These are phyloP conservation scores for Aeminium ludgeri DNA, from an alignment of 495 filamentous ascomycete species.

Conservation along the genomic window DNA sequence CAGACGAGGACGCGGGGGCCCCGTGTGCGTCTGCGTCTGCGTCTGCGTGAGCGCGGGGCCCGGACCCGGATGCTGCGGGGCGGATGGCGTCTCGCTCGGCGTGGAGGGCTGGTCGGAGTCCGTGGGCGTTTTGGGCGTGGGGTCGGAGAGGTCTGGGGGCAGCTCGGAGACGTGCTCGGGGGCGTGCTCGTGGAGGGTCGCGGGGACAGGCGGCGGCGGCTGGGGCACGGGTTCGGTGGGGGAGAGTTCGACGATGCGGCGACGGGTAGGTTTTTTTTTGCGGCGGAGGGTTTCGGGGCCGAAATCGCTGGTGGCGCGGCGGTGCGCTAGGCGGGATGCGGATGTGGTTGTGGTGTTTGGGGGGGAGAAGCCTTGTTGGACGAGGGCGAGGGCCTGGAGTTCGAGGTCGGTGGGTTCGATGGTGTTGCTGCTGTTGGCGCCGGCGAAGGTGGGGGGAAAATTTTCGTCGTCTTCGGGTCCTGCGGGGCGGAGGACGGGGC, in stretches of 20 bases:
- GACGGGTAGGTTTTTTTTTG: slow-evolving; percentile 36
- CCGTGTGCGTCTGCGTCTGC: slow-evolving; percentile 1
- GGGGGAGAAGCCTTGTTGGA: slow-evolving; percentile 27
- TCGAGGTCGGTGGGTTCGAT: neutral
- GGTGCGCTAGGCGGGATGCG: slow-evolving; percentile 22
- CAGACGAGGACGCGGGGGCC: too few relatives aligned
- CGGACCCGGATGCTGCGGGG: too few relatives aligned
- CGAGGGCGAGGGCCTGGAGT: neutral
- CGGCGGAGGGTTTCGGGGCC: slow-evolving; percentile 12
- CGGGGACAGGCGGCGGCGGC: neutral
- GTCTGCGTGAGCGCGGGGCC: slow-evolving; percentile 9
- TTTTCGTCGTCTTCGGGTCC: slow-evolving; percentile 30
- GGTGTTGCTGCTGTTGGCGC: too few relatives aligned
- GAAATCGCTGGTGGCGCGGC: slow-evolving; percentile 23
- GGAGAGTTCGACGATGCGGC: slow-evolving; percentile 76
- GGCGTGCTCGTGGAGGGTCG: neutral
- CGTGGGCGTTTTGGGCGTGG: slow-evolving; percentile 6
- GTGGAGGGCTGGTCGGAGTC: slow-evolving; percentile 9
- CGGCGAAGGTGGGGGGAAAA: too few relatives aligned
- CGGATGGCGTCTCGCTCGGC: slow-evolving; percentile 9
- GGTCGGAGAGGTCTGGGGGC: too few relatives aligned
- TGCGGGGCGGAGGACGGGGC: slow-evolving; percentile 56
- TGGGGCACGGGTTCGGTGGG: too few relatives aligned
- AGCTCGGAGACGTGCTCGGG: slow-evolving; percentile 3
- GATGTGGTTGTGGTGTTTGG: neutral